Evolutionary conservation across 805 yeast species (phyloP), one percentile per base, ranked within the genome.

Genomic region (Hanseniaspora hatyaiensis): DNA sequence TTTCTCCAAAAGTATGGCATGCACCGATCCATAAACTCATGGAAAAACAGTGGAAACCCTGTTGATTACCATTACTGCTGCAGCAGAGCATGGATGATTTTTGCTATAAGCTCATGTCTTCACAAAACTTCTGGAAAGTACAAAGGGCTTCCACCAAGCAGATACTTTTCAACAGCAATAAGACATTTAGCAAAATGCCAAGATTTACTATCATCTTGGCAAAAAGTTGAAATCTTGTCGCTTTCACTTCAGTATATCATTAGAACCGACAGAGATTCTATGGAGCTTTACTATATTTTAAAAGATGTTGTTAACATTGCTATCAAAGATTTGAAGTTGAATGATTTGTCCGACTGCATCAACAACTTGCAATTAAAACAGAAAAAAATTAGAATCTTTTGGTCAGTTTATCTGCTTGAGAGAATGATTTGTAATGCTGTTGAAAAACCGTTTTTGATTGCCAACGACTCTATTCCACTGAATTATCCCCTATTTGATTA

Each of bases 371-470:
- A 45, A 29, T 55, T 53, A 9, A 57, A 59, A 48, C 68, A 70
- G 52, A 65, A 66, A 45, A 70, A 67, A 55, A 59, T 75, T 60
- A 66, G 82, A 52, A 61, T 75, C 15, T 78, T 79, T 63, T 78
- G 83, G 83, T 74, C 80, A 57, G 72, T 73, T 6, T 78, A 77
- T 57, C 55, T 75, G n/a, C 56, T 76, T 38, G 84, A 78, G 55
- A 70, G 81, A 56, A 70, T 77, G 63, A 74, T 77, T 41, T 72
- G 78, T 32, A 72, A 77, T 32, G 75, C 81, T 8, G 77, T 78
- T 11, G 78, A 81, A 4, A 74, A 73, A 55, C 75, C 75, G 1
- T 76, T 73, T 54, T 64, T 71, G 1, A 57, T 79, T n/a, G 61
- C 65, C 19, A 84, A 78, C 57, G 54, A 66, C 3, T 68, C 70